These are phyloP conservation scores for Typha latifolia DNA, from an alignment of 176 grass and related monocot species.

Conservation along the genomic window DNA sequence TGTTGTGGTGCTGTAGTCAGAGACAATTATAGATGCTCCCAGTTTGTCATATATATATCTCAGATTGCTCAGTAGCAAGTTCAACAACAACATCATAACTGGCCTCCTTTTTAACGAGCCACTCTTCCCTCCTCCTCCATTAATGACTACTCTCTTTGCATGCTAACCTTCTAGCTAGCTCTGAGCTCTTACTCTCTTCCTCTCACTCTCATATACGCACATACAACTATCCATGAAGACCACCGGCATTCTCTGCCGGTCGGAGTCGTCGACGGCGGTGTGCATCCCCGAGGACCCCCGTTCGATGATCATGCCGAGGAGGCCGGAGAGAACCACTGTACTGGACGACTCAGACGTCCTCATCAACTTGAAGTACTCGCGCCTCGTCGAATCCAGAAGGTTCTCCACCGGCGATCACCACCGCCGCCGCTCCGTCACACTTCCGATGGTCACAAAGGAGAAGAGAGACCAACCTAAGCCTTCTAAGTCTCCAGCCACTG, in stretches of 20 bases:
- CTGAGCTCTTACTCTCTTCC: too few species aligned
- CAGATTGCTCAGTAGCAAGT: too few species aligned
- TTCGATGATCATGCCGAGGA: slow-evolving; percentile 46
- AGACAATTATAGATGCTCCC: too few species aligned
- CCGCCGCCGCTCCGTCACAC: slow-evolving; percentile 46
- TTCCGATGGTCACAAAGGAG: slow-evolving; percentile 88
- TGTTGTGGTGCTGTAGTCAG: too few species aligned
- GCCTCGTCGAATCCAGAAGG: slow-evolving; percentile 25
- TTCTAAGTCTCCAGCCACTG: neutral
- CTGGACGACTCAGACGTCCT: slow-evolving; percentile 30
- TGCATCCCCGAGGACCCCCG: slow-evolving; percentile 73
- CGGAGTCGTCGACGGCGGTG: slow-evolving; percentile 77
- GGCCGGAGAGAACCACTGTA: slow-evolving; percentile 35
- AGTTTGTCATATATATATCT: too few species aligned
- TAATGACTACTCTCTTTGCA: too few species aligned
- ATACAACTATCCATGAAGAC: slow-evolving; percentile 29
- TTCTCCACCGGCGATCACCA: neutral
- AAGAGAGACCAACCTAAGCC: slow-evolving; percentile 13
- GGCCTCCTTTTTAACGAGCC: too few species aligned
- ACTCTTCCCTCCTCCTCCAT: too few species aligned
- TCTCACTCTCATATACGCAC: too few species aligned
- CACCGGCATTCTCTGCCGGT: slow-evolving; percentile 66
- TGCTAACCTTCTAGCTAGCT: too few species aligned
- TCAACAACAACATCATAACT: too few species aligned
- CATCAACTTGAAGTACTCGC: slow-evolving; percentile 55